A percentile compares a stretch with the other conserved stretches of the same genome.
These are phyloP conservation scores for Bimuria novae-zelandiae DNA, from an alignment of 2,329 filamentous ascomycete genomes.

Conservation along the genomic window DNA sequence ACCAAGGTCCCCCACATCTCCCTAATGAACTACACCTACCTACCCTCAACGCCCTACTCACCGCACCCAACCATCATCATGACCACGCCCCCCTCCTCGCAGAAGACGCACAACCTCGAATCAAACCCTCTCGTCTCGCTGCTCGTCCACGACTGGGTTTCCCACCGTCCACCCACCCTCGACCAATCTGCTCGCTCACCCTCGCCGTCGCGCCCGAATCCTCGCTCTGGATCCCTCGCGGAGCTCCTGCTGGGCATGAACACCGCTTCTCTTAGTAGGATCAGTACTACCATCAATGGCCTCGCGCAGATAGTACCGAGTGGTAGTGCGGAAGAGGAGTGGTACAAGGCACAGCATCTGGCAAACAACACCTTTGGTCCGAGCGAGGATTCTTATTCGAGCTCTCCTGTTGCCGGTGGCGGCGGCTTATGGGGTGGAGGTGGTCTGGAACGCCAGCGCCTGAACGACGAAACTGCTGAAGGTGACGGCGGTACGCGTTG, in stretches of 20 bases:
- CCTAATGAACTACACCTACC: conserved; percentile 99
- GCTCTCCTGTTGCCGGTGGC: conserved; percentile 37
- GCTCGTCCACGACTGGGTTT: conserved; percentile 98
- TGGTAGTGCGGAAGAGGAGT: conserved; percentile 81
- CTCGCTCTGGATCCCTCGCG: conserved; percentile 72
- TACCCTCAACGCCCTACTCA: conserved; percentile 72
- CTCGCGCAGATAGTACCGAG: conserved; percentile 72
- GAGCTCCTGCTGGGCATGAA: conserved; percentile 88
- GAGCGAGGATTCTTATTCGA: conserved; percentile 30
- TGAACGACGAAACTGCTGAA: conserved; percentile 45
- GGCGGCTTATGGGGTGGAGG: conserved; percentile 52
- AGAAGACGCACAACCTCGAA: conserved; percentile 80
- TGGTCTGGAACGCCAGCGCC: conserved; percentile 45
- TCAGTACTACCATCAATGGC: conserved; percentile 94
- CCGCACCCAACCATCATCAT: conserved; percentile 76
- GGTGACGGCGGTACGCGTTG: conserved; percentile 60
- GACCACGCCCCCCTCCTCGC: conserved; percentile 80
- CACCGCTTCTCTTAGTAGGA: conserved; percentile 81
- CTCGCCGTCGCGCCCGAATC: conserved; percentile 60
- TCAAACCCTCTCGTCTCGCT: conserved; percentile 87
- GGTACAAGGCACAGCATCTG: conserved; percentile 81
- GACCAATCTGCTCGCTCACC: conserved; percentile 57
- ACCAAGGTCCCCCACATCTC: conserved; percentile 92
- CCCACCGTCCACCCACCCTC: conserved; percentile 82
- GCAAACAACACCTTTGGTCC: conserved; percentile 86